These are phyloP conservation scores for Isochrysis galbana DNA, from an alignment of 78 protist species.

Conservation along the genomic window DNA sequence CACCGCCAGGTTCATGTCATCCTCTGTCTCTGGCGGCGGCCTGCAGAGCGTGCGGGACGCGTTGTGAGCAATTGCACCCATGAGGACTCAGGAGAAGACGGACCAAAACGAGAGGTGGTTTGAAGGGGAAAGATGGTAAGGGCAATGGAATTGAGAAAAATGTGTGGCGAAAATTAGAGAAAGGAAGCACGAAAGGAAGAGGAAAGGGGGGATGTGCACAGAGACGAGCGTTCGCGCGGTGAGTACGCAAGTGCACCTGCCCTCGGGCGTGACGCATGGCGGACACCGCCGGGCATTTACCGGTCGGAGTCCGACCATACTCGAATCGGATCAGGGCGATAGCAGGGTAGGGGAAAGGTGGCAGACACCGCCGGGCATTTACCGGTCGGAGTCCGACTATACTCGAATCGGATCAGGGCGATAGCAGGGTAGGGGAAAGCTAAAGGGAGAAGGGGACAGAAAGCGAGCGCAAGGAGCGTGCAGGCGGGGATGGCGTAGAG, in stretches of 20 bases:
- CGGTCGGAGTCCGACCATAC: no score
- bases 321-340: not conserved
- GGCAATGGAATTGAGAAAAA: not conserved
- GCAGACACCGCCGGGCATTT: no score
- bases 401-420: not conserved
- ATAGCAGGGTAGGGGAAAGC: not conserved
- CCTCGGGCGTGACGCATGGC: no score
- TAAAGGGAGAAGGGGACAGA: not conserved
- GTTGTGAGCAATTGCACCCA: not conserved
- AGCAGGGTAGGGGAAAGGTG: not conserved
- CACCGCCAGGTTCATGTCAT: not conserved
- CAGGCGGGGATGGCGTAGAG: not conserved
- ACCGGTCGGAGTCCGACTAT: no score
- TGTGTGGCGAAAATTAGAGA: not conserved
- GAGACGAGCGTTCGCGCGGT: no score
- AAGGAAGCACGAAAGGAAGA: not conserved
- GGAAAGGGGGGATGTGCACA: not conserved
- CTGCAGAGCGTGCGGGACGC: not conserved
- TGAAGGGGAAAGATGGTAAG: not conserved
- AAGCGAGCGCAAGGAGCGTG: not conserved
- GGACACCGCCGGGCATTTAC: no score
- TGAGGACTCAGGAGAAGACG: not conserved
- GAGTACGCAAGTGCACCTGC: no score
- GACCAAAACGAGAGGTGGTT: not conserved
- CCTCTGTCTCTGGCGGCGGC: slow-evolving; percentile 23